Conservation (phyloP, 148 eudicot species). For the Arctostaphylos glauca region DNA sequence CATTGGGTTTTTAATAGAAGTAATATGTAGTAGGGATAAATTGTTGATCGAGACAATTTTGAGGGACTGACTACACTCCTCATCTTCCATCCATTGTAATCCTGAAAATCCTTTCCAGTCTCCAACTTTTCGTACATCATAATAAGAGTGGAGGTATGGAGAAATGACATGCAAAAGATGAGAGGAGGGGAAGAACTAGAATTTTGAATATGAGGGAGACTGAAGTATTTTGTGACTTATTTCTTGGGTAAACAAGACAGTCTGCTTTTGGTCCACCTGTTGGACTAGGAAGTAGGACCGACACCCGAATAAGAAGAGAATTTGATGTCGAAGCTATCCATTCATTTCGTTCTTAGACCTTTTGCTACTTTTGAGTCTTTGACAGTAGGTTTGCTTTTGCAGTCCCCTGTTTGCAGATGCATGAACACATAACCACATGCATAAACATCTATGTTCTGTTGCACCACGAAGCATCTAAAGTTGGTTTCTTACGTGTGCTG, state of each 20-base stretch:
- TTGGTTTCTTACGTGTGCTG: constrained; percentile 1
- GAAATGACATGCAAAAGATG: neutral
- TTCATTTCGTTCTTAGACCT: neutral
- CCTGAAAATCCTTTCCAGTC: neutral
- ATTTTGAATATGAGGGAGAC: neutral
- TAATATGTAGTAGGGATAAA: neutral
- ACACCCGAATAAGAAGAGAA: neutral
- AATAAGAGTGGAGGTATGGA: neutral
- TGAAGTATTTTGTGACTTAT: neutral
- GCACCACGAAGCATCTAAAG: neutral
- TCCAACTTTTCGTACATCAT: neutral
- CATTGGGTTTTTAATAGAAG: too few species aligned
- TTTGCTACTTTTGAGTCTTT: neutral
- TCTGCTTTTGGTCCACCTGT: neutral
- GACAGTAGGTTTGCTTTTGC: neutral
- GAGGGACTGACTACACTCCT: too few species aligned
- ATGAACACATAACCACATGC: neutral
- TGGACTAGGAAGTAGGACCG: neutral
- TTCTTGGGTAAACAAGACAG: neutral
- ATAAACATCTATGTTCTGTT: neutral
- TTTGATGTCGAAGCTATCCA: neutral
- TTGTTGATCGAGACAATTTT: neutral
- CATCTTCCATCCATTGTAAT: neutral
- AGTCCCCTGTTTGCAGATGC: neutral
- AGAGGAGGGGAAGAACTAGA: neutral